Base-by-base conservation (phyloP, 495 filamentous ascomycete species). In the Hypoxylon cercidicola region DNA sequence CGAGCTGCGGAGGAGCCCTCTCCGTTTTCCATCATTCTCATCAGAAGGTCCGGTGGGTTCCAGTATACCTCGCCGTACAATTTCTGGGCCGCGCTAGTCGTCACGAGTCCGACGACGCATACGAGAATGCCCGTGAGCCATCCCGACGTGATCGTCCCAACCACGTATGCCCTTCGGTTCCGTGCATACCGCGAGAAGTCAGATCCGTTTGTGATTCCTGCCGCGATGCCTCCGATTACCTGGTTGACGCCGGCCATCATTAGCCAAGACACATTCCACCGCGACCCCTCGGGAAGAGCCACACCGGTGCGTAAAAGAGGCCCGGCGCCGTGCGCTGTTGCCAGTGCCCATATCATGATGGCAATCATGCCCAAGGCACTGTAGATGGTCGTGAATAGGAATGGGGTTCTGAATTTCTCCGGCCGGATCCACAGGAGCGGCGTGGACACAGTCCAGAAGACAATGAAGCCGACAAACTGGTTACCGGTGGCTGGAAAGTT, bases 31-130 rank as follows among this genome's bases (percentile, higher is more conserved):
- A 69, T 69, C 65, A 69, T 72, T 10, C 41, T 57, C 62, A 69
- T 62, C 11, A 72, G 54, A 16, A 77, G 73, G 15, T 75, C 71
- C 37, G 72, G 70, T 30, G 74, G 74, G 18, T 77, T 75, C 74
- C 74, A 77, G 55, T 76, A 78, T 12, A 76, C 70, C 55, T 74
- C 66, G 12, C 77, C 77, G 32, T 78, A 78, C n/a, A 81, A 74
- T 34, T 72, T 61, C 35, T 73, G 62, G 21, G 73, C 69, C 0
- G 79, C 74, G 21, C 72, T 77, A 25, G 74, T 77, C 12, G 73
- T 75, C 11, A 77, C 71, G 11, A 77, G 16, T 9, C 74, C 74
- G 35, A 71, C 62, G 44, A 77, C 55, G 11, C 59, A 68, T n/a
- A 71, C 71, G 15, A 73, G 62, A 25, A 71, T 45, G 10, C 68